Base-by-base conservation (phyloP, 2,329 filamentous ascomycete species). In the Xylariaceae sp. region DNA sequence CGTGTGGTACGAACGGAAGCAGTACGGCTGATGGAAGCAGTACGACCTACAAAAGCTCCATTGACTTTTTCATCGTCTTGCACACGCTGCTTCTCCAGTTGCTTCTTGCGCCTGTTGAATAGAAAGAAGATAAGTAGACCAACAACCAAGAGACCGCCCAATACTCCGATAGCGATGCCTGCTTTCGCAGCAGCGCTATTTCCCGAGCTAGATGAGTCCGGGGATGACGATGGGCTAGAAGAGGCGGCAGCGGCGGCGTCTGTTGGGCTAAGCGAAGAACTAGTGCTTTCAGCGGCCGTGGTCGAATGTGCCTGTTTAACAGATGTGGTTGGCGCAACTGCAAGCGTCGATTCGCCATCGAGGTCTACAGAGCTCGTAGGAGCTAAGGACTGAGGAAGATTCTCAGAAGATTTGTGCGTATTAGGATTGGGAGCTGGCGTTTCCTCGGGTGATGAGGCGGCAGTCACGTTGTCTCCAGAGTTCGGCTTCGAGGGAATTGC, bases 91-190 rank as follows among this genome's bases (percentile, higher is more conserved):
- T 82, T 74, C 57, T 75, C 70, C 59, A 81, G 75, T 70, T 86
- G 83, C 80, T 87, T 89, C 78, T 87, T 90, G 67, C 85, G 84
- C 64, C 74, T 79, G 63, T 82, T 86, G 68, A 92, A 81, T 55
- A 91, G 70, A 70, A 95, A 85, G 67, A 91, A 87, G 16, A 89
- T 77, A 18, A 89, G 70, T n/a, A 85, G 76, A 24, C 85, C 83
- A 21, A 94, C 69, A 2, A 87, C 72, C 26, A 87, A 82, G 21
- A 96, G 64, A 42, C 83, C 83, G 6, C 87, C 78, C 26, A 97
- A 73, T 41, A 95, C 84, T 66, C 92, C 92, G 68, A 97, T 86
- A 5, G 88, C 91, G 57, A 97, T 82, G 55, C 94, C 94, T 36
- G 91, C 92, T 72, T 91, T 94, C 35, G 74, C 70, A 24, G 74